Evolutionary conservation across 768 basidiomycete species (phyloP).

Genomic region (Boletus sensibilis): DNA sequence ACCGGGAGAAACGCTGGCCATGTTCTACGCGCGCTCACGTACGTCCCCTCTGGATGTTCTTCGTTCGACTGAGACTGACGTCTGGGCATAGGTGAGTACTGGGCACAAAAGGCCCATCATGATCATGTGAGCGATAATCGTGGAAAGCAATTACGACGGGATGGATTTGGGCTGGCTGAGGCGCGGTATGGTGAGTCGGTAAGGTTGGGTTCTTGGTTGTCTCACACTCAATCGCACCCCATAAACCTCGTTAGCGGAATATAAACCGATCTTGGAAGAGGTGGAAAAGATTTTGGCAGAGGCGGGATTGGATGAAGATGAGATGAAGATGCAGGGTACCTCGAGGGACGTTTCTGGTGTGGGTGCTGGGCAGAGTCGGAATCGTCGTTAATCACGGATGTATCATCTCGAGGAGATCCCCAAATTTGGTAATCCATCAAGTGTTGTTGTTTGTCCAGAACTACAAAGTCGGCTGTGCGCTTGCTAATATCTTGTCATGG

Average conservation of each 20-base stretch:
- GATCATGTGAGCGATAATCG: conserved; percentile 54
- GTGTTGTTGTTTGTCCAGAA: not conserved
- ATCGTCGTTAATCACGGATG: conserved; percentile 34
- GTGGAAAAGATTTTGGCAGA: conserved; percentile 81
- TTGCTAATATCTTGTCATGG: not conserved
- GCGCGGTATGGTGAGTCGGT: conserved; percentile 58
- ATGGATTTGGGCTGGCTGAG: conserved; percentile 76
- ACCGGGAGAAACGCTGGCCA: conserved; percentile 79
- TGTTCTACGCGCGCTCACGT: conserved; percentile 83
- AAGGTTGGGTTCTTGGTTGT: not conserved
- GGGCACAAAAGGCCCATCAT: conserved; percentile 69
- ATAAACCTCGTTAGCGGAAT: conserved; percentile 46
- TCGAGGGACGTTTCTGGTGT: conserved; percentile 36
- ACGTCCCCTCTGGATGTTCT: conserved; percentile 26
- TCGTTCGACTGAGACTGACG: not conserved
- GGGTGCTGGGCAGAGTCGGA: conserved; percentile 51
- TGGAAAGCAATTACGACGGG: conserved; percentile 75
- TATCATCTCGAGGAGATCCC: not conserved
- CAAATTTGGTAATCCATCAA: not conserved
- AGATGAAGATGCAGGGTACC: conserved; percentile 63
- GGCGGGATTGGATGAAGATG: conserved; percentile 82
- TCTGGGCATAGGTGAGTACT: conserved; percentile 60
- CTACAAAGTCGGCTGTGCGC: too few species aligned
- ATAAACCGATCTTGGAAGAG: conserved; percentile 80
- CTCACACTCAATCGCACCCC: not conserved